Base-by-base conservation (phyloP, 371 early-diverging fungal species). In the Lichtheimia corymbifera region DNA sequence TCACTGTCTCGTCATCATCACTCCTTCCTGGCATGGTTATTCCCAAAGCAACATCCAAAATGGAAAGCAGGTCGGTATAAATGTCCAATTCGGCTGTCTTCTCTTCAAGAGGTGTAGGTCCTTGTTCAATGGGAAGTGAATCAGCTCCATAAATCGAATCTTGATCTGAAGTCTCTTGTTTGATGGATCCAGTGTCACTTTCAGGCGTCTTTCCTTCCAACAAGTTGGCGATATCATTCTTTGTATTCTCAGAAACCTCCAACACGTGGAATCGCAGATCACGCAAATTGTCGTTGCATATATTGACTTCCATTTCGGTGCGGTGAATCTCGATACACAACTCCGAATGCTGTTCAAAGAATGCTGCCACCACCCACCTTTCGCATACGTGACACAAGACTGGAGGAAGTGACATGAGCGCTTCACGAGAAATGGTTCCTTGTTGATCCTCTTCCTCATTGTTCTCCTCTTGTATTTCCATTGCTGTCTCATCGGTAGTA, bases 351-450 rank as follows among this genome's bases (percentile, higher is more conserved):
- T 88, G 86, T 60, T 90, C 91, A 71, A 94, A 93, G 47, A 88
- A 82, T 1, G 85, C 66, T 15, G 88, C 87, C 2, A 91, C 87
- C 17, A 92, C 82, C 65, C 79, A 82, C 47, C 86, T 77, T 59
- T 95, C 95, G 60, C 95, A 95, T 11, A 95, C 86, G 35, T 87
- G 86, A 70, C 95, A 95, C 1, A 92, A 74, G 6, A 80, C 82
- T 20, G 70, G 87, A 55, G 69, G 77, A 22, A 72, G 67, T 1
- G 61, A 56, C 50, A 68, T 50, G 13, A 68, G 50, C 0, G 67
- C 30, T 35, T 62, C 55, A 6, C 53, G 52, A 11, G 64, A 43
- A 11, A 45, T 52, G 9, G 35, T 35, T 35, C 35, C 11, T 35
- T 35, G 35, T 35, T 35, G 35, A 28, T 28, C 28, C 4, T 28